Evolutionary conservation across 345 rosid genomes (phyloP).

Genomic region (Viola odorata): DNA sequence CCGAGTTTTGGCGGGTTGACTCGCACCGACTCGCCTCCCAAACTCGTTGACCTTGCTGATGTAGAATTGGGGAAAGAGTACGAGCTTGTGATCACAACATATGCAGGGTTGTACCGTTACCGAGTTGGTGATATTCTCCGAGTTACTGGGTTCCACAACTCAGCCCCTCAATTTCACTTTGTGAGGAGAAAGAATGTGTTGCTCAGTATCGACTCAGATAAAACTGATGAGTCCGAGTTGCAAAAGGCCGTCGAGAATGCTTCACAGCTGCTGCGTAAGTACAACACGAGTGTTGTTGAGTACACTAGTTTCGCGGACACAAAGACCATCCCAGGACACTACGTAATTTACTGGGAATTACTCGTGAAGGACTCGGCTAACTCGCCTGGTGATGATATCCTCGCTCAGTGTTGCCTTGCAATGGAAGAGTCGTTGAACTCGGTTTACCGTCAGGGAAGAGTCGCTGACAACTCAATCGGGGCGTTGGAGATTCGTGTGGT

Average conservation of each 20-base stretch:
- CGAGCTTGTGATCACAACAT: conserved; percentile 39
- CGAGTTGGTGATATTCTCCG: conserved; percentile 36
- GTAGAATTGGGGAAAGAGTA: conserved; percentile 37
- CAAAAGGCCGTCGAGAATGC: conserved; percentile 37
- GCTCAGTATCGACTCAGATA: conserved; percentile 39
- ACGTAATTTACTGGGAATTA: conserved; percentile 42
- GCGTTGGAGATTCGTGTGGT: conserved; percentile 40
- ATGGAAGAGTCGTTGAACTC: conserved; percentile 38
- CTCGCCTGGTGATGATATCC: conserved; percentile 21
- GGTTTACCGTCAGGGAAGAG: conserved; percentile 41
- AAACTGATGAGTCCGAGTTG: conserved; percentile 37
- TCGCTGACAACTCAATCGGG: conserved; percentile 34
- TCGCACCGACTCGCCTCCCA: conserved; percentile 18
- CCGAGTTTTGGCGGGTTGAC: background rate
- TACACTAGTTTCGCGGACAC: conserved; percentile 42
- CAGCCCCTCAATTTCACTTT: conserved; percentile 35
- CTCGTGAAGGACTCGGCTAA: conserved; percentile 21
- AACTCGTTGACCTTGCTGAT: conserved; percentile 30
- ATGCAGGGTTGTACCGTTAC: conserved; percentile 35
- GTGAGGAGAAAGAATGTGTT: conserved; percentile 36
- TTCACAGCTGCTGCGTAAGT: conserved; percentile 13
- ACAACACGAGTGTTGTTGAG: conserved; percentile 32
- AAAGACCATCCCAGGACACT: conserved; percentile 36
- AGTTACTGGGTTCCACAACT: conserved; percentile 37
- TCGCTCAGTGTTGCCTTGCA: conserved; percentile 27